Base-by-base conservation (phyloP, 495 filamentous ascomycete species). In the Bombardia bombarda region DNA sequence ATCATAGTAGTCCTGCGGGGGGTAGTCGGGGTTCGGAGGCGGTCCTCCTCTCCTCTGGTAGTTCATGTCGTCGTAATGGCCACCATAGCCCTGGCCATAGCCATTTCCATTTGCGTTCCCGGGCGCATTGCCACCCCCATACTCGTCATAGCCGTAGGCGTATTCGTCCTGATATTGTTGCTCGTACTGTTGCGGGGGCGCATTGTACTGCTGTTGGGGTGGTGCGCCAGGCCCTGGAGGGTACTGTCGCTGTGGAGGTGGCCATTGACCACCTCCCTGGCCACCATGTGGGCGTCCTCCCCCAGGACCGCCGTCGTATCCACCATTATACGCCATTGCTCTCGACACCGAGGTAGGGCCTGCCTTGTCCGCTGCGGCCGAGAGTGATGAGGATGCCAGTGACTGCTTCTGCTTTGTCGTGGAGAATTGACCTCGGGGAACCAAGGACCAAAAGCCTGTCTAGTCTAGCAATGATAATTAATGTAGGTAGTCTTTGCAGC, bases 41-140 rank as follows among this genome's bases (percentile, higher is more conserved):
- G 65, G 64, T 43, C 73, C 58, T 31, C 65, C 61, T 34, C 68
- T 59, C 24, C 41, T 43, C 3, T 63, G 62, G 26, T 70, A 69
- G 45, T 69, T 64, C 46, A 72, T 70, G 46, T 75, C 66, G 26
- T 73, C 70, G 56, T 74, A 69, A 31, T 71, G 67, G 43, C 69
- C 60, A 13, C 65, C 63, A 39, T 74, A 69, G 3, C 65, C 56
- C 16, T 52, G 50, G 32, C 53, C 52, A 32, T 69, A 65, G 14
- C 69, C 63, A 45, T 63, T 58, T n/a, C n/a, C n/a, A n/a, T n/a
- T n/a, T n/a, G n/a, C n/a, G n/a, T n/a, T n/a, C n/a, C n/a, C n/a
- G n/a, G n/a, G n/a, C n/a, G n/a, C n/a, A n/a, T 26, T 62, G 6
- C 70, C 74, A 43, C 76, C 73, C 19, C 70, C 75, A 43, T 77